Percentiles rank a stretch among this genome's conserved stretches.
phyloP scores from a whole-genome alignment of 2,329 filamentous ascomycete genomes.

The Aspergillus hiratsukae region DNA sequence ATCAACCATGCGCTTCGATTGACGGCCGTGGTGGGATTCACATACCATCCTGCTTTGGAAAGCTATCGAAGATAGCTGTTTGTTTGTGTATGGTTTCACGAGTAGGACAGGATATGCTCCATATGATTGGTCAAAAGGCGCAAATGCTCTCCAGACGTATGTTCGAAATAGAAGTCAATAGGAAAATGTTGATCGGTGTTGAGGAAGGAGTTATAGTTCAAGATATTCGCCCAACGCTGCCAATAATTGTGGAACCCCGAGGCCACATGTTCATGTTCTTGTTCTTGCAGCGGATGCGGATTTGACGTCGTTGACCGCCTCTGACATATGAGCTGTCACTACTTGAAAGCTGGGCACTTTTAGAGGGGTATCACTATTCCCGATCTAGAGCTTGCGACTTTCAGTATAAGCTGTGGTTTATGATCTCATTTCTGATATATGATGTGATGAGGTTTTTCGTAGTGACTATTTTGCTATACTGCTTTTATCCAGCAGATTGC shows the following conservation, averaged over 20 bases:
- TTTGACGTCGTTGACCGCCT: constrained; percentile 35
- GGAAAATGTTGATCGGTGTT: neutral
- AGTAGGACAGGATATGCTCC: neutral
- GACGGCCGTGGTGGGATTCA: neutral
- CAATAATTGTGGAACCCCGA: constrained; percentile 12
- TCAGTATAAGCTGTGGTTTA: no score
- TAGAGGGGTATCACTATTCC: neutral
- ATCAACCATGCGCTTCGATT: neutral
- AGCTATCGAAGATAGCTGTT: neutral
- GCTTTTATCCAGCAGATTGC: neutral
- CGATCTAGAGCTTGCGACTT: neutral
- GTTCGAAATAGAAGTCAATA: neutral
- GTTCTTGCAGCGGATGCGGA: constrained; percentile 23
- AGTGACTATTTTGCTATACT: neutral
- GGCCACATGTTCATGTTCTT: constrained; percentile 28
- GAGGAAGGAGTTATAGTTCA: constrained; percentile 8
- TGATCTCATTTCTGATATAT: neutral
- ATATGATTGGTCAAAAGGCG: neutral
- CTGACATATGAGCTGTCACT: constrained; percentile 2
- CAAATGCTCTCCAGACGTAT: neutral
- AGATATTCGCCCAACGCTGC: constrained; percentile 5
- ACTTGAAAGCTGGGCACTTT: constrained; percentile 8
- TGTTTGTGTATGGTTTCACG: neutral
- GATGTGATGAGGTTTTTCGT: neutral
- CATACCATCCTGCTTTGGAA: constrained; percentile 15